These are phyloP conservation scores for Phalaenopsis hybrid DNA, from an alignment of 116 monocot species.

Conservation along the genomic window DNA sequence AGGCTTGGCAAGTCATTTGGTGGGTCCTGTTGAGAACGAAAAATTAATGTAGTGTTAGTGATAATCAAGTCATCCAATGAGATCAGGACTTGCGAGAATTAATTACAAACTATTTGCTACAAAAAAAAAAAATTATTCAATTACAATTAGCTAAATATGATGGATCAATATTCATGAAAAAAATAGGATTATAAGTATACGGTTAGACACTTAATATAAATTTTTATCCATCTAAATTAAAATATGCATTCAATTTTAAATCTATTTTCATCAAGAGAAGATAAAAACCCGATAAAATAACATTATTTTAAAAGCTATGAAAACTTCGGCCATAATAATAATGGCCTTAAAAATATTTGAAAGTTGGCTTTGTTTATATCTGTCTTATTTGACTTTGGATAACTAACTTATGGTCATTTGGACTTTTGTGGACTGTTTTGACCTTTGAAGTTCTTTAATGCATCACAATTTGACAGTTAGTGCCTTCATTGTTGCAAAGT, in stretches of 20 bases:
- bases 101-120: no score
- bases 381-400: not conserved
- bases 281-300: not conserved
- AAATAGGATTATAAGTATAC: not conserved
- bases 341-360: not conserved
- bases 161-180: not conserved
- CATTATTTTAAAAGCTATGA: not conserved
- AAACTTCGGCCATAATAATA: not conserved
- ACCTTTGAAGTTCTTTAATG: not conserved
- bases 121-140: no score
- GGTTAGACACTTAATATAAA: not conserved
- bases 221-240: not conserved
- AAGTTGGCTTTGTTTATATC: not conserved
- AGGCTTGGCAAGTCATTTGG: no score
- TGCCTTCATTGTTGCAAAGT: not conserved
- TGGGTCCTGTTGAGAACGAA: no score
- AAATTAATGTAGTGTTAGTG: no score
- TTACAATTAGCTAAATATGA: no score
- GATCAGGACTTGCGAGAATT: no score
- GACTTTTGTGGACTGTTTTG: not conserved
- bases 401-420: not conserved
- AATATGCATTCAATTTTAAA: not conserved
- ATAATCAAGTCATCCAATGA: no score
- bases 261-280: not conserved
- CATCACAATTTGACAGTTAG: not conserved